phyloP scores from a whole-genome alignment of 2,329 filamentous ascomycete genomes.

The Aspergillus aculeatus region DNA sequence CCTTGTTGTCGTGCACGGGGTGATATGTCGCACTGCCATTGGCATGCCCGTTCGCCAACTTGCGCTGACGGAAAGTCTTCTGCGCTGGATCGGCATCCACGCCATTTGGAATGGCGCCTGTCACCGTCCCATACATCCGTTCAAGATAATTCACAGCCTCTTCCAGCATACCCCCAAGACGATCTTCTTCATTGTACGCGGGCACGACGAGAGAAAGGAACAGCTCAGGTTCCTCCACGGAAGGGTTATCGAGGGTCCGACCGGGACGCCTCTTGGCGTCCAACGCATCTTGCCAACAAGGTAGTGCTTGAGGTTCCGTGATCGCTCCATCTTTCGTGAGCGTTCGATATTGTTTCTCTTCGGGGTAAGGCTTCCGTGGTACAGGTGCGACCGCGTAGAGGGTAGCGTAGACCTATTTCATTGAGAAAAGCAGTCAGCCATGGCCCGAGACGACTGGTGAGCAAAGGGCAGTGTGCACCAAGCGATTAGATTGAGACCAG shows the following conservation, averaged over 20 bases:
- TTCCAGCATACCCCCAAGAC: slow-evolving; percentile 79
- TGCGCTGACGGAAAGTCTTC: slow-evolving; percentile 26
- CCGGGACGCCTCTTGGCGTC: slow-evolving; percentile 59
- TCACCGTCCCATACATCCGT: slow-evolving; percentile 63
- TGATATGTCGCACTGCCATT: slow-evolving; percentile 35
- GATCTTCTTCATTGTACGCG: slow-evolving; percentile 89
- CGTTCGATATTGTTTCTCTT: slow-evolving; percentile 84
- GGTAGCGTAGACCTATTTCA: slow-evolving; percentile 60
- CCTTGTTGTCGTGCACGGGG: slow-evolving; percentile 40
- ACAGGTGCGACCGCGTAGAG: slow-evolving; percentile 76
- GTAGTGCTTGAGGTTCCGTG: slow-evolving; percentile 58
- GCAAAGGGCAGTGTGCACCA: not conserved
- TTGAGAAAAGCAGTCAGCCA: not conserved
- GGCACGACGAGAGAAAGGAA: slow-evolving; percentile 90
- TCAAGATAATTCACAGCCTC: slow-evolving; percentile 89
- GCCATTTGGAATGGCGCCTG: slow-evolving; percentile 17
- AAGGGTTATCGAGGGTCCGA: slow-evolving; percentile 41
- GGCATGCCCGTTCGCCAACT: slow-evolving; percentile 28
- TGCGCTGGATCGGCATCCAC: not conserved
- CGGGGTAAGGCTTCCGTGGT: slow-evolving; percentile 69
- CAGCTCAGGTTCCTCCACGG: slow-evolving; percentile 73
- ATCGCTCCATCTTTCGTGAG: slow-evolving; percentile 64
- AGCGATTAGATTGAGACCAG: not conserved
- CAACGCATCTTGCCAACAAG: slow-evolving; percentile 85
- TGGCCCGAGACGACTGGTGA: not conserved